A percentile compares a stretch with the other conserved stretches of the same genome.
phyloP scores from a whole-genome alignment of 768 basidiomycete genomes.

The Clitopilus passeckerianus region DNA sequence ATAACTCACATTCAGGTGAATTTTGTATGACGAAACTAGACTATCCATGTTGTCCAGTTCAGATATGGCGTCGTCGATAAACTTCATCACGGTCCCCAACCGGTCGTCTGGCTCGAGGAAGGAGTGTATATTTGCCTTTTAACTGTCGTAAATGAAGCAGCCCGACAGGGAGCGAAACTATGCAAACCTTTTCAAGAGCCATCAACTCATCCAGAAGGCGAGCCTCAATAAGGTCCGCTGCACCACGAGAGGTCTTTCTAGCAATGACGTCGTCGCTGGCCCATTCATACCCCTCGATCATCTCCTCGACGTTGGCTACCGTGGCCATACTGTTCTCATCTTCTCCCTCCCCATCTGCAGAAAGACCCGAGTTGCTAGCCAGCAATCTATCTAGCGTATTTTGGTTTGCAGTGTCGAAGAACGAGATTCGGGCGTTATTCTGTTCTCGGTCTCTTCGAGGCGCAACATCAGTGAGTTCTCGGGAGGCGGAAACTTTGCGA shows the following conservation, averaged over 20 bases:
- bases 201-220: slow-evolving; percentile 83
- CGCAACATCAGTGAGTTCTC: slow-evolving; percentile 23
- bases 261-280: slow-evolving; percentile 74
- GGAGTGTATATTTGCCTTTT: slow-evolving; percentile 92
- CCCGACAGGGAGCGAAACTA: not conserved
- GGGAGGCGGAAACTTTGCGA: slow-evolving; percentile 19
- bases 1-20: slow-evolving; percentile 77
- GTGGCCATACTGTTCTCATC: slow-evolving; percentile 79
- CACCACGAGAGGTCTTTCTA: slow-evolving; percentile 58
- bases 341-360: slow-evolving; percentile 50
- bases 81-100: slow-evolving; percentile 77
- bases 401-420: slow-evolving; percentile 80
- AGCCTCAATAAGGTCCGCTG: slow-evolving; percentile 90
- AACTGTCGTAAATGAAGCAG: slow-evolving; percentile 2
- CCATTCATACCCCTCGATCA: slow-evolving; percentile 99
- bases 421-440: slow-evolving; percentile 71
- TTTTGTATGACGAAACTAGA: slow-evolving; percentile 89
- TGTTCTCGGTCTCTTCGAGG: slow-evolving; percentile 38
- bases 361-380: slow-evolving; percentile 32
- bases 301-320: slow-evolving; percentile 91
- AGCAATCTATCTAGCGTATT: slow-evolving; percentile 67
- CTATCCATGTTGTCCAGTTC: slow-evolving; percentile 91
- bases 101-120: slow-evolving; percentile 96
- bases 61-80: slow-evolving; percentile 81
- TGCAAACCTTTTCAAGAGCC: slow-evolving; percentile 85